phyloP scores from a whole-genome alignment of 1,139 yeast species.

The Debaryomyces fabryi region DNA sequence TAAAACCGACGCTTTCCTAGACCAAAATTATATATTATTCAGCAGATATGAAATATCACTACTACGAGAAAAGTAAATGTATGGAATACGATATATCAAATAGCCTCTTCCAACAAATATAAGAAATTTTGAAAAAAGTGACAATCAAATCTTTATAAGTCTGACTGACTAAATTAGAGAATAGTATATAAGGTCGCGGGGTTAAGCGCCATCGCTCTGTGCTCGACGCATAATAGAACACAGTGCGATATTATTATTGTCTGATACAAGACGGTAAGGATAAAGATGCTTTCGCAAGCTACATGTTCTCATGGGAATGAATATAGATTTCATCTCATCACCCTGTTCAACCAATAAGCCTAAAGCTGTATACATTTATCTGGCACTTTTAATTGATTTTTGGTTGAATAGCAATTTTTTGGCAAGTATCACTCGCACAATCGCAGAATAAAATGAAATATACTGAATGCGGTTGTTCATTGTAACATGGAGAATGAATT shows the following conservation, averaged over 20 bases:
- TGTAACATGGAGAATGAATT: background rate
- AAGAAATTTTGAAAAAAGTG: background rate
- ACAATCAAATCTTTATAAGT: background rate
- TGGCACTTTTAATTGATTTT: too few species aligned
- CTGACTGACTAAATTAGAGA: background rate
- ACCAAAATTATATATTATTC: background rate
- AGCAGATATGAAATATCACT: background rate
- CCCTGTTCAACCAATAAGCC: too few species aligned
- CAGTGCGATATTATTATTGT: too few species aligned
- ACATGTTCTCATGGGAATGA: background rate
- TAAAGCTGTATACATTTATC: too few species aligned
- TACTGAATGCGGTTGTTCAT: background rate
- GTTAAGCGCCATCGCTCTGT: background rate
- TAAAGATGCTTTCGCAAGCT: background rate
- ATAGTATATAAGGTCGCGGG: conserved; percentile 4
- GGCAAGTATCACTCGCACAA: background rate
- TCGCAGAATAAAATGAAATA: background rate
- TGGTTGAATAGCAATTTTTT: background rate
- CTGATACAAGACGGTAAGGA: too few species aligned
- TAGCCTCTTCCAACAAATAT: background rate
- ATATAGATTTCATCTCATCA: too few species aligned
- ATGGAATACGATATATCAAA: background rate
- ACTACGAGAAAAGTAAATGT: background rate
- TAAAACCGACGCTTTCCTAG: background rate
- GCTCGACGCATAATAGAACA: background rate